Evolutionary conservation across 1,139 yeast species (phyloP).

Genomic region (Yamadazyma oceani): DNA sequence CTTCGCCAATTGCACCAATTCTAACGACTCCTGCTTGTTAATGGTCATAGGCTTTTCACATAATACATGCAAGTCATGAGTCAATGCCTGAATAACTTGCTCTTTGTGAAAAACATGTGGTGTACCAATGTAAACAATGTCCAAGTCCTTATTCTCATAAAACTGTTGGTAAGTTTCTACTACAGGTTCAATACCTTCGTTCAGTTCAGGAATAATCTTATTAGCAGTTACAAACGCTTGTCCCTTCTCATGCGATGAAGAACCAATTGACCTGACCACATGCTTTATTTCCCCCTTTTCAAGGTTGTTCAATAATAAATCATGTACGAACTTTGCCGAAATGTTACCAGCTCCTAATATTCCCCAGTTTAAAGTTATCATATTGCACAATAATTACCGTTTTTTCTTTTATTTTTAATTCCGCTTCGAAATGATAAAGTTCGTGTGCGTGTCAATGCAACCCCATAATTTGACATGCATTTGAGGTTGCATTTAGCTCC

Average conservation of each 20-base stretch:
- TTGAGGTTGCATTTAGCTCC: not conserved
- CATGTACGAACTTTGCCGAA: conserved; percentile 39
- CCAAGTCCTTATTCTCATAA: conserved; percentile 44
- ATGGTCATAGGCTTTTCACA: conserved; percentile 65
- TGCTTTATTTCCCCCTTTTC: conserved; percentile 23
- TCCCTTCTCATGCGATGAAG: conserved; percentile 29
- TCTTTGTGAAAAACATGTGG: conserved; percentile 59
- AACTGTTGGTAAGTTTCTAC: conserved; percentile 34
- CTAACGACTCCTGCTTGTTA: conserved; percentile 46
- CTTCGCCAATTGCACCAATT: conserved; percentile 46
- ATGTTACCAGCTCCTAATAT: conserved; percentile 50
- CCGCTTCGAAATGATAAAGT: too few relatives aligned
- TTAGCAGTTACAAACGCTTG: conserved; percentile 20
- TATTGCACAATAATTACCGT: conserved; percentile 17
- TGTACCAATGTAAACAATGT: conserved; percentile 58
- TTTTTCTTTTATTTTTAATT: too few relatives aligned
- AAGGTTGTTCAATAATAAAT: conserved; percentile 31
- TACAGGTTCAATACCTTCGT: conserved; percentile 10
- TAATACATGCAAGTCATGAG: conserved; percentile 52
- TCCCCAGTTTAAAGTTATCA: conserved; percentile 33
- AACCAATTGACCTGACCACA: conserved; percentile 32
- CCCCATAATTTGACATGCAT: too few relatives aligned
- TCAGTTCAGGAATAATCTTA: conserved; percentile 4
- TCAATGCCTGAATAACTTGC: conserved; percentile 48
- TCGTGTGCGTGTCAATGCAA: too few relatives aligned